Base-by-base conservation (phyloP, 345 rosid species). In the Eucalyptus guilfoylei region DNA sequence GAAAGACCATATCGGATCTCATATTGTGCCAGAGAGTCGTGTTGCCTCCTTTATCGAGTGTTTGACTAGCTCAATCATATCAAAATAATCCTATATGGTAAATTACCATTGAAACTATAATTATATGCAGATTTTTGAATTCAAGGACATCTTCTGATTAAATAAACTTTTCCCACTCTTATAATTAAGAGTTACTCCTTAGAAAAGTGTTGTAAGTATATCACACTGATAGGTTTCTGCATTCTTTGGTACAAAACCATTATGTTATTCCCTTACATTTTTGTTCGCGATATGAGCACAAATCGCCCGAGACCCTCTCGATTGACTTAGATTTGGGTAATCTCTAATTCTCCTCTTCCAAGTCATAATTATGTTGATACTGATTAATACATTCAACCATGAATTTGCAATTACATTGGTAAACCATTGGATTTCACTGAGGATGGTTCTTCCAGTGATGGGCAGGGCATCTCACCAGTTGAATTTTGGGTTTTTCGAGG, bases 1-100 rank as follows among this genome's bases (percentile, higher is more conserved):
- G 98, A 67, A 95, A 96, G 94, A 93, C 97, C 64, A 93, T 93
- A 88, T 97, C 98, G 4, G 97, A 96, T 92, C 95, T 96, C 88
- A 91, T 97, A 87, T 87, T 96, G 90, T 93, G 92, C 88, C 98
- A 95, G 91, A 93, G 91, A 72, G 95, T 95, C 81, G 93, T 93
- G 88, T 90, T 95, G 86, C 93, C 96, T 83, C 93, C 91, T 48
- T 91, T 88, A 92, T 60, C 42, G 19, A 30, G 86, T 50, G 44
- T 62, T 62, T 86, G 15, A 86, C 15, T 44, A 19, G 58, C 45
- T 52, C 64, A 86, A 4, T 52, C 55, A 11, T 52, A 37, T 85
- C 21, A 37, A 21, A 37, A 44, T 37, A 37, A 76, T 76, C 83
- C 28, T 37, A 37, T 37, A 11, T 76, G 83, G 83, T 11, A 47